phyloP scores from a whole-genome alignment of 495 filamentous ascomycete species.

The Tuber aestivum region DNA sequence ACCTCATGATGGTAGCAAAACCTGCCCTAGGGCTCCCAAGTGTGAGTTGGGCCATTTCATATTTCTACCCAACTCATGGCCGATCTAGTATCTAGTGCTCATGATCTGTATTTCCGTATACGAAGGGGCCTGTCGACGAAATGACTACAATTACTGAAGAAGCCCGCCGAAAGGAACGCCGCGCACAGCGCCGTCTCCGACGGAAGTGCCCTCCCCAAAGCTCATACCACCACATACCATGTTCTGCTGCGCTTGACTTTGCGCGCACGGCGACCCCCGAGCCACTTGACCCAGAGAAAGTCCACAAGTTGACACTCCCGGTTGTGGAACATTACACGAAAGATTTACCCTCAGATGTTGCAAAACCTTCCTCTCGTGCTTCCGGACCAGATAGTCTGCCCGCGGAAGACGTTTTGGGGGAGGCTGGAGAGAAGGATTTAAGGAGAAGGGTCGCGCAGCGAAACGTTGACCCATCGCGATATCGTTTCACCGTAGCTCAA shows the following conservation, averaged over 20 bases:
- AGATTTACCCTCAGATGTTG: background rate
- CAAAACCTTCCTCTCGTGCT: background rate
- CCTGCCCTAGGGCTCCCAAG: slow-evolving; percentile 11
- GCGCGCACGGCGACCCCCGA: slow-evolving; percentile 27
- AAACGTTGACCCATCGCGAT: slow-evolving; percentile 11
- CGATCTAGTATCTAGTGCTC: background rate
- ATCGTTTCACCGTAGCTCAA: slow-evolving; percentile 3
- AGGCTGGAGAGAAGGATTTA: background rate
- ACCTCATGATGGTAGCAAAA: slow-evolving; percentile 5
- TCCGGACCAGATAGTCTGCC: background rate
- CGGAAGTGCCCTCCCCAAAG: background rate
- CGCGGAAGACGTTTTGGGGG: background rate
- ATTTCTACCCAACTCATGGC: background rate
- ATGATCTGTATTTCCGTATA: background rate
- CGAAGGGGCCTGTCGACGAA: background rate
- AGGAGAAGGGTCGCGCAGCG: slow-evolving; percentile 6
- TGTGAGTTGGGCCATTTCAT: slow-evolving; percentile 12
- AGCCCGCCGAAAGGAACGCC: slow-evolving; percentile 11
- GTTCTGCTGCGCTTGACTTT: slow-evolving; percentile 30
- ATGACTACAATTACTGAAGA: slow-evolving; percentile 6
- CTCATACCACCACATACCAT: slow-evolving; percentile 30
- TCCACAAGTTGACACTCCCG: slow-evolving; percentile 17
- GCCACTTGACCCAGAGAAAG: slow-evolving; percentile 10
- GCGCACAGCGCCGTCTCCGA: slow-evolving; percentile 10
- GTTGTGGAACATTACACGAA: slow-evolving; percentile 20